Evolutionary conservation across 1,284 basidiomycete species (phyloP).

Genomic region (Rhodofomes roseus): DNA sequence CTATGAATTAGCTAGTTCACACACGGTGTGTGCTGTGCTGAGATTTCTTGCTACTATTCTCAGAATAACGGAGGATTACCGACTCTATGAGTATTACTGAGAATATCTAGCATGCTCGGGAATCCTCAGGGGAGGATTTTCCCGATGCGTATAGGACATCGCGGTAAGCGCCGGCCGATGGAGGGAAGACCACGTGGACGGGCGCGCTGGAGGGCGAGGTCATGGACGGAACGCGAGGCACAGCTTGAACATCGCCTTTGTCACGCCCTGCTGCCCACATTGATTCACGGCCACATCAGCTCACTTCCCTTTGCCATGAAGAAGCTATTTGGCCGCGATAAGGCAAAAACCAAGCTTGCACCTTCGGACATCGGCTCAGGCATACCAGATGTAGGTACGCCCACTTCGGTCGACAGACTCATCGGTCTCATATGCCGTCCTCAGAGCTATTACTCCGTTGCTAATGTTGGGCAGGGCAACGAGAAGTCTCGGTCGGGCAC

Average conservation of each 20-base stretch:
- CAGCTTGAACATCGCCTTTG: not conserved
- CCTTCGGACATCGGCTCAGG: constrained; percentile 23
- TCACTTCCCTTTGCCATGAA: constrained; percentile 34
- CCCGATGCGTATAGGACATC: too few species aligned
- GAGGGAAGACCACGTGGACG: too few species aligned
- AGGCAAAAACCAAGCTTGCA: constrained; percentile 35
- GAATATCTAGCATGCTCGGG: too few species aligned
- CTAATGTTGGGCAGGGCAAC: constrained; percentile 20
- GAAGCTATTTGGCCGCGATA: constrained; percentile 49
- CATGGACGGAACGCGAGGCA: not conserved
- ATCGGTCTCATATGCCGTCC: constrained; percentile 4
- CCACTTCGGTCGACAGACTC: constrained; percentile 6
- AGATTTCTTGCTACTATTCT: too few species aligned
- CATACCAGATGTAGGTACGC: constrained; percentile 27
- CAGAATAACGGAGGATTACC: too few species aligned
- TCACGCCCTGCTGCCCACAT: not conserved
- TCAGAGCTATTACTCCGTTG: constrained; percentile 14
- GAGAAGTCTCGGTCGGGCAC: constrained; percentile 21
- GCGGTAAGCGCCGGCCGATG: too few species aligned
- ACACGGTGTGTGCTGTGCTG: too few species aligned
- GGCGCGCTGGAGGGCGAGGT: too few species aligned
- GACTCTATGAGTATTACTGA: too few species aligned
- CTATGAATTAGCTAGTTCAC: too few species aligned
- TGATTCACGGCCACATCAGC: not conserved
- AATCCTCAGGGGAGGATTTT: too few species aligned